Evolutionary conservation across 2,329 filamentous ascomycete genomes (phyloP), one percentile per base, ranked within the genome.

Genomic region (Orbilia blumenaviensis): DNA sequence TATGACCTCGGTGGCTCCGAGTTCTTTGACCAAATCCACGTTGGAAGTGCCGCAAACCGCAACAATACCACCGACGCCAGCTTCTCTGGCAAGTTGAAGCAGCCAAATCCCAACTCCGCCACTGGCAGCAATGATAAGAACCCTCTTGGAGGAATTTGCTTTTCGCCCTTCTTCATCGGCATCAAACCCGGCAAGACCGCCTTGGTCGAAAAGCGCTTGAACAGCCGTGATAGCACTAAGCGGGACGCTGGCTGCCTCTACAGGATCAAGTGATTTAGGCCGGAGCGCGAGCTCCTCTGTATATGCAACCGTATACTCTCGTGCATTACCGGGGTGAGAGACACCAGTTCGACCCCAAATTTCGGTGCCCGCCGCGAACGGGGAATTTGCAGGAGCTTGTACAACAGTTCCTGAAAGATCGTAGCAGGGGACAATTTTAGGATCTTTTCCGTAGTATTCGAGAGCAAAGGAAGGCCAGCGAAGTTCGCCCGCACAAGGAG

Each of bases 91-190:
- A 18, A 84, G 80, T 79, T 84, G 83, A 14, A 85, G 81, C 0
- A 82, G 81, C 81, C 82, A 85, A 32, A 81, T 81, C 12, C 84
- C 84, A 4, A 85, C 84, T 4, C 82, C 82, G 7, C 84, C 84
- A 0, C 81, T 81, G 0, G 83, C 84, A 1, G 81, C 84, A 1
- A 84, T 83, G 63, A 85, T 77, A 10, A 85, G 79, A n/a, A 85
- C 81, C 0, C 82, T 74, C 23, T 81, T 75, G 29, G 77, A 78
- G 2, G 66, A 73, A 50, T 84, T 84, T 16, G 58, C 36, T 10
- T 76, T 77, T 4, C 75, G 60, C 0, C 82, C 82, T 0, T 63
- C 78, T 3, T 64, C 52, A 2, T 48, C 62, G 4, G 58, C 48
- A n/a, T 64, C 67, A 29, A 72, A 12, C 3, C 58, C 50, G 1